phyloP scores from a whole-genome alignment of 208 protist genomes.

The Porcisia hertigi region DNA sequence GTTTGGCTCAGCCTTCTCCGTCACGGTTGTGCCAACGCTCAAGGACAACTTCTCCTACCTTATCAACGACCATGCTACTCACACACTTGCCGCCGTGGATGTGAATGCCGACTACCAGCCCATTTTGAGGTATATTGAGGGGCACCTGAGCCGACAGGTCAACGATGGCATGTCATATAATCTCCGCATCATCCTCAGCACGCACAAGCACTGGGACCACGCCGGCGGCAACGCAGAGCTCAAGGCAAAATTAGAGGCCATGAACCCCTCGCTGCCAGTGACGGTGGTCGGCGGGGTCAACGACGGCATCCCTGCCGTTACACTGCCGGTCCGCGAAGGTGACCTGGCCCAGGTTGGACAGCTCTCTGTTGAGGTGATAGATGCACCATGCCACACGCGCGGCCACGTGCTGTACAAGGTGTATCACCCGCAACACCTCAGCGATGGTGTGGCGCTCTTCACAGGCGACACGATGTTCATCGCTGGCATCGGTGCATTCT shows the following conservation, averaged over 20 bases:
- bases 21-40: conserved; percentile 81
- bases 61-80: conserved; percentile 71
- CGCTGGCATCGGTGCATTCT: conserved; percentile 92
- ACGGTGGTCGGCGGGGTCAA: conserved; percentile 75
- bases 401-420: conserved; percentile 84
- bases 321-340: conserved; percentile 56
- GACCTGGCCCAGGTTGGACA: conserved; percentile 64
- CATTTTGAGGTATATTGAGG: conserved; percentile 52
- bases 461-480: conserved; percentile 95
- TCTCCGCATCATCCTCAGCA: conserved; percentile 80
- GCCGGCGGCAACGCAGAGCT: conserved; percentile 84
- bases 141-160: conserved; percentile 19
- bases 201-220: conserved; percentile 96
- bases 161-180: neutral
- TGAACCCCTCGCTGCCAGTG: conserved; percentile 19
- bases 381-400: conserved; percentile 88
- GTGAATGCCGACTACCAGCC: conserved; percentile 73
- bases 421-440: conserved; percentile 28
- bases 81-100: conserved; percentile 81
- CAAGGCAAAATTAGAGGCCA: conserved; percentile 24
- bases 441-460: conserved; percentile 84
- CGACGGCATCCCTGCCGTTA: conserved; percentile 73
- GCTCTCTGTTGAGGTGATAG: conserved; percentile 69
- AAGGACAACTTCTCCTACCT: conserved; percentile 94
- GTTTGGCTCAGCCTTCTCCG: conserved; percentile 72